Evolutionary conservation across 805 yeast genomes (phyloP), one percentile per base, ranked within the genome.

Genomic region (Helenozyma rhizophorensis): DNA sequence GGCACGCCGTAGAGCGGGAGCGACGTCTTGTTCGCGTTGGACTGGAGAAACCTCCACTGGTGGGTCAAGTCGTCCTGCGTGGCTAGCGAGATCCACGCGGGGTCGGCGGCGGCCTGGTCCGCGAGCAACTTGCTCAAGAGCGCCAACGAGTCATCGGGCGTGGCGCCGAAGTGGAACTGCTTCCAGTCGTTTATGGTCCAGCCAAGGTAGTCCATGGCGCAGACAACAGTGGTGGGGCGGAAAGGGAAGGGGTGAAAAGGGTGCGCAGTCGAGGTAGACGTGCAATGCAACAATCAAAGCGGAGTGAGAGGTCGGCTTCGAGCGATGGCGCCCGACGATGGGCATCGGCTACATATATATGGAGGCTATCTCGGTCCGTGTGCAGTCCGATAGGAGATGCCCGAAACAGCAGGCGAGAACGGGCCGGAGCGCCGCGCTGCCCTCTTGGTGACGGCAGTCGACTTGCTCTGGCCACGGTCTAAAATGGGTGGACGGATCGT

Each of bases 1-100:
- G 98, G 98, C 3, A 93, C 97, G 58, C 97, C 97, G 53, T 80
- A 90, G 17, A 90, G 70, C 11, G 87, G 85, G 25, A 84, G 60
- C 0, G 53, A 37, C n/a, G 51, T 42, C 48, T 75, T 81, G 53
- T 76, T 54, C 14, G 73, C 60, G 50, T 72, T 74, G 11, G 84
- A 72, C 51, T 81, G 86, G 27, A 89, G 64, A 23, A 78, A 74
- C 30, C 70, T 70, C 88, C 95, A 86, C 60, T 90, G 97, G 45
- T 79, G 83, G 24, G 53, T 47, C 31, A 90, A 59, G 44, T 75
- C 74, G n/a, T 76, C 81, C 18, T 62, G 60, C 3, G 83, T 52
- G 2, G 83, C 82, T 14, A 87, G 54, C 4, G 95, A 78, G 50
- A 90, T 89, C 97, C 97, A 93, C 3, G 96, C 97, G 9, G 95